phyloP scores from a whole-genome alignment of 495 filamentous ascomycete genomes.

The Geoglossum glabrum region DNA sequence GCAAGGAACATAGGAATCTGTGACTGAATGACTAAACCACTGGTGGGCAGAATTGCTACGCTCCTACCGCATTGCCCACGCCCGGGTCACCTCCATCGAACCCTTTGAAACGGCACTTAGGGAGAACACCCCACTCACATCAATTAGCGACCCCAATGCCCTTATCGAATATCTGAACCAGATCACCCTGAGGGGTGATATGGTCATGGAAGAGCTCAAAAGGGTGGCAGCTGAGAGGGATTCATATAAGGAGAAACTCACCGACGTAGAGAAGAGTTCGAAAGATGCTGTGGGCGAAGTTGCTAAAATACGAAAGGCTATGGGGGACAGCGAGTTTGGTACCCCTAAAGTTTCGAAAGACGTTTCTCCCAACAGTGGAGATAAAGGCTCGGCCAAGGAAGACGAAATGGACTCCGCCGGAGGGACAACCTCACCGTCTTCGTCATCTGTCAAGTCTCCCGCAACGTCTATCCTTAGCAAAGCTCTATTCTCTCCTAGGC shows the following conservation, averaged over 20 bases:
- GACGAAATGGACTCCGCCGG: background rate
- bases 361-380: background rate
- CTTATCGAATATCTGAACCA: slow-evolving; percentile 90
- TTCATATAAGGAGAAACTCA: slow-evolving; percentile 51
- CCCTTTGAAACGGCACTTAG: slow-evolving; percentile 77
- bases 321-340: background rate
- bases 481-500: slow-evolving; percentile 26
- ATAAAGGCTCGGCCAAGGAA: background rate
- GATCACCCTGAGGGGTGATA: slow-evolving; percentile 63
- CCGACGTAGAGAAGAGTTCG: slow-evolving; percentile 44
- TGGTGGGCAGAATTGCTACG: slow-evolving; percentile 52
- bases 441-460: slow-evolving; percentile 10
- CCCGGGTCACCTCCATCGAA: slow-evolving; percentile 65
- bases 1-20: background rate
- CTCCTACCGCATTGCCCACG: slow-evolving; percentile 78
- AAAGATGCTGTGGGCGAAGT: slow-evolving; percentile 35
- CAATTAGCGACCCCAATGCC: slow-evolving; percentile 66
- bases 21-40: slow-evolving; percentile 1
- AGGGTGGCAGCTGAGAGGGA: slow-evolving; percentile 67
- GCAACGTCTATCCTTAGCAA: slow-evolving; percentile 7
- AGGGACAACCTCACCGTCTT: background rate
- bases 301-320: slow-evolving; percentile 21
- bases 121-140: slow-evolving; percentile 78
- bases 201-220: slow-evolving; percentile 86
- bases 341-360: background rate